Percentiles rank a stretch among this genome's conserved stretches.
Evolutionary conservation across 2,329 filamentous ascomycete species (phyloP).

Genomic region (Fusarium succisae): DNA sequence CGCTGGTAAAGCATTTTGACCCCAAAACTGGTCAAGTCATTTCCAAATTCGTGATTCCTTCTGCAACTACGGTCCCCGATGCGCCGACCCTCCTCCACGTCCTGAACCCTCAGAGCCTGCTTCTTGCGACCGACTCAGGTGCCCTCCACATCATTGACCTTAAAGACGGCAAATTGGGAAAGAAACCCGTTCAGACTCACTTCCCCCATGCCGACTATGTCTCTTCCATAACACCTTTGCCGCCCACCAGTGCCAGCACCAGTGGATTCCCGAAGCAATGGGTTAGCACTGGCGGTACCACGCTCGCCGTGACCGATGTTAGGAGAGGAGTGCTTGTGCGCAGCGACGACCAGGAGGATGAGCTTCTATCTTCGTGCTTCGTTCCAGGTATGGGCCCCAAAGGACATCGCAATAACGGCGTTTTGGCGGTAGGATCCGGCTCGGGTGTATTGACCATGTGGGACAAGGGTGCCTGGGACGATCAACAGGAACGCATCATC

Average conservation of each 20-base stretch:
- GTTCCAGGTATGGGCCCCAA: conserved; percentile 80
- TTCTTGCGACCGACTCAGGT: conserved; percentile 90
- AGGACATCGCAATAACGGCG: conserved; percentile 72
- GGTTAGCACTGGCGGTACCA: conserved; percentile 92
- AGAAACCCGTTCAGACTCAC: conserved; percentile 80
- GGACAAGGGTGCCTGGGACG: conserved; percentile 95
- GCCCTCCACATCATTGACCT: conserved; percentile 90
- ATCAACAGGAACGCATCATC: conserved; percentile 89
- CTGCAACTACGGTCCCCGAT: conserved; percentile 65
- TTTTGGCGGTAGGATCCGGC: conserved; percentile 78
- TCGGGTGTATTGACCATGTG: conserved; percentile 89
- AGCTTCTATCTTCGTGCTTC: conserved; percentile 83
- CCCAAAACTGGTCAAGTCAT: conserved; percentile 72
- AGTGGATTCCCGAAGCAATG: conserved; percentile 94
- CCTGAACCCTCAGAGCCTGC: conserved; percentile 86
- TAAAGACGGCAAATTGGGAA: conserved; percentile 66
- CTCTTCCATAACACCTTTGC: conserved; percentile 85
- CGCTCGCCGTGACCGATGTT: conserved; percentile 88
- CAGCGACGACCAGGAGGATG: conserved; percentile 95
- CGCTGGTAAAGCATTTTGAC: conserved; percentile 67
- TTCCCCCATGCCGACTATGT: conserved; percentile 93
- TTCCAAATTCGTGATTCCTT: conserved; percentile 83
- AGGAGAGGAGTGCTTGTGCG: conserved; percentile 85
- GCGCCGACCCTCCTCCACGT: conserved; percentile 83
- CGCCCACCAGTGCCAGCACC: conserved; percentile 80